Percentiles rank a stretch among this genome's conserved stretches.
These are phyloP conservation scores for Calophaca sinica DNA, from an alignment of 306 rosid species.

Conservation along the genomic window DNA sequence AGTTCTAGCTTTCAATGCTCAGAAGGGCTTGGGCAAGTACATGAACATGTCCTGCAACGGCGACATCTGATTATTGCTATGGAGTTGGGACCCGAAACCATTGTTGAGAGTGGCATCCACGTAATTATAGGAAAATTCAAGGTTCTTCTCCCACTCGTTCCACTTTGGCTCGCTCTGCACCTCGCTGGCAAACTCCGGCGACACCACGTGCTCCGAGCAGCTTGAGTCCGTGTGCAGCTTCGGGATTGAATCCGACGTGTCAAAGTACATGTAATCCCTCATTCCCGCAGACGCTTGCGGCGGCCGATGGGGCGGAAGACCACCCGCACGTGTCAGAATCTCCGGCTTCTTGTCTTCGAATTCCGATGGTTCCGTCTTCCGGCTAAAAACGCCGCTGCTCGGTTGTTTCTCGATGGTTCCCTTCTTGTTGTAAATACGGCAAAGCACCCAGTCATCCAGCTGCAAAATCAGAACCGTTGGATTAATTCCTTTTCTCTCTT, in stretches of 20 bases:
- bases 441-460: slow-evolving; percentile 97
- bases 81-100: slow-evolving; percentile 61
- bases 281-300: slow-evolving; percentile 2
- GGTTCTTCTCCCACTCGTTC: slow-evolving; percentile 78
- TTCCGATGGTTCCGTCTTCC: slow-evolving; percentile 45
- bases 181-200: slow-evolving; percentile 87
- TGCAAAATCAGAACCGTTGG: slow-evolving; percentile 59
- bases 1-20: background rate
- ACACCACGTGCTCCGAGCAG: slow-evolving; percentile 95
- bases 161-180: slow-evolving; percentile 94
- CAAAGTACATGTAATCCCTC: slow-evolving; percentile 66
- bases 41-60: slow-evolving; percentile 89
- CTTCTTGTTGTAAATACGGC: slow-evolving; percentile 96
- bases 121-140: slow-evolving; percentile 66
- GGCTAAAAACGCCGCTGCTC: slow-evolving; percentile 1
- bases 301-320: slow-evolving; percentile 42
- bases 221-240: slow-evolving; percentile 92
- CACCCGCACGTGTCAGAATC: slow-evolving; percentile 31
- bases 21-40: slow-evolving; percentile 67
- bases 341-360: slow-evolving; percentile 74
- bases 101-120: slow-evolving; percentile 59
- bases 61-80: slow-evolving; percentile 69
- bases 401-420: slow-evolving; percentile 65
- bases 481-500: slow-evolving; percentile 26
- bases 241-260: slow-evolving; percentile 80